Evolutionary conservation across 2,329 filamentous ascomycete species (phyloP), one percentile per base, ranked within the genome.

Genomic region (Fusarium nygamai): DNA sequence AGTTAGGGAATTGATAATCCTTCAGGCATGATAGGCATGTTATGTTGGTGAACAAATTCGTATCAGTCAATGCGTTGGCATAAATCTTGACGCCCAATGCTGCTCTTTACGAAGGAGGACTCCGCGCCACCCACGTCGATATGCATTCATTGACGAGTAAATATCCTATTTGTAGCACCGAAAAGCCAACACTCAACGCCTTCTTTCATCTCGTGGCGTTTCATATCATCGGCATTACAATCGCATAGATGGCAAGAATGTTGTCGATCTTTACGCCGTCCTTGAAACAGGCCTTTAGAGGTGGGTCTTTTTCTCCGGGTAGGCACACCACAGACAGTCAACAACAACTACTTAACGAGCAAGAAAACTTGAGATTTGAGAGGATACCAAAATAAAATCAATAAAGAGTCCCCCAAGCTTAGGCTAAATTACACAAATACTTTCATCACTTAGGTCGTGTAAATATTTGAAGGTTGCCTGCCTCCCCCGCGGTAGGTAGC

Each of bases 31-130:
- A 48, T 22, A 71, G 60, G 41, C 47, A 56, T 39, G 34, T 8
- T 29, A 33, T 43, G 34, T n/a, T 41, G 29, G 14, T 51, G 46
- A 38, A 50, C 46, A 54, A 34, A 24, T 62, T 62, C 65, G 47
- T 61, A 27, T 31, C 41, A 67, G 69, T 57, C 47, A 64, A 50
- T 61, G 63, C 69, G 67, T 41, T 56, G 67, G 67, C 62, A 72
- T 69, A 48, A 69, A 69, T 61, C 50, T 74, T 72, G 61, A 72
- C 67, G 71, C 71, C 59, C 33, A 41, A 50, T 60, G 47, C 41
- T 65, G 33, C 58, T 54, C 36, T 50, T 61, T 58, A 60, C 48
- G 56, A 65, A 61, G 33, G 17, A 34, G 27, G 24, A n/a, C 39
- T 47, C 46, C 24, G 36, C 72, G 72, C 72, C 72, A 72, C 72